These are phyloP conservation scores for Mimosa pudica DNA, from an alignment of 306 rosid genomes.

Conservation along the genomic window DNA sequence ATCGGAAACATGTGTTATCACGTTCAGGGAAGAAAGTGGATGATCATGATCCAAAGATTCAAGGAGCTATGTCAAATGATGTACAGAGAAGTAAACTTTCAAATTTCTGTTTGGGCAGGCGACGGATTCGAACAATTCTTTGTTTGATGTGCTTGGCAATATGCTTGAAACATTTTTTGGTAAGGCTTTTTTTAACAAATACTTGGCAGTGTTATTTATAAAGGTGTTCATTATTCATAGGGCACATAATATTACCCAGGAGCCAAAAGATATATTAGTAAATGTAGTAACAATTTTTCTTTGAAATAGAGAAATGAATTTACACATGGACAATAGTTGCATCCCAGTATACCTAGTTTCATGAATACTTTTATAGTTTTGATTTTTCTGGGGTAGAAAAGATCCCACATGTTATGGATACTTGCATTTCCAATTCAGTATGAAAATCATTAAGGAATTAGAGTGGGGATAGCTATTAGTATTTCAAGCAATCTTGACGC, in stretches of 20 bases:
- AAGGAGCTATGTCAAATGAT: conserved; percentile 36
- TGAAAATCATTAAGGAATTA: not conserved
- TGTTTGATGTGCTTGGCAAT: conserved; percentile 62
- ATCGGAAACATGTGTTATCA: conserved; percentile 50
- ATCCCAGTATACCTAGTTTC: not conserved
- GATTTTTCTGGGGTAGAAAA: not conserved
- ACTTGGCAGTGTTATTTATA: conserved; percentile 11
- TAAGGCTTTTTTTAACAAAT: conserved; percentile 44
- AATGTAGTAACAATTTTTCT: not conserved
- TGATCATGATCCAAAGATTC: conserved; percentile 46
- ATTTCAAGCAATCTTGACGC: not conserved
- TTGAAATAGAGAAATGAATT: conserved; percentile 14
- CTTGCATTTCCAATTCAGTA: conserved; percentile 13
- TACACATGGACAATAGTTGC: conserved; percentile 9
- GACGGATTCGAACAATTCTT: conserved; percentile 64
- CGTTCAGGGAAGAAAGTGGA: conserved; percentile 78
- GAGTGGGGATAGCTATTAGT: not conserved
- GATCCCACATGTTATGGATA: not conserved
- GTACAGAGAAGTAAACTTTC: conserved; percentile 35
- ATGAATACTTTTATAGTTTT: not conserved
- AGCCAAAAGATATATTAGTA: conserved; percentile 15
- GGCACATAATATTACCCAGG: conserved; percentile 6
- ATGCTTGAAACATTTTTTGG: conserved; percentile 85
- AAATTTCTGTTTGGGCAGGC: conserved; percentile 41
- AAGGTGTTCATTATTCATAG: conserved; percentile 14